Evolutionary conservation across 179 eudicot genomes (phyloP), one percentile per base, ranked within the genome.

Genomic region (Amaranthus tricolor): DNA sequence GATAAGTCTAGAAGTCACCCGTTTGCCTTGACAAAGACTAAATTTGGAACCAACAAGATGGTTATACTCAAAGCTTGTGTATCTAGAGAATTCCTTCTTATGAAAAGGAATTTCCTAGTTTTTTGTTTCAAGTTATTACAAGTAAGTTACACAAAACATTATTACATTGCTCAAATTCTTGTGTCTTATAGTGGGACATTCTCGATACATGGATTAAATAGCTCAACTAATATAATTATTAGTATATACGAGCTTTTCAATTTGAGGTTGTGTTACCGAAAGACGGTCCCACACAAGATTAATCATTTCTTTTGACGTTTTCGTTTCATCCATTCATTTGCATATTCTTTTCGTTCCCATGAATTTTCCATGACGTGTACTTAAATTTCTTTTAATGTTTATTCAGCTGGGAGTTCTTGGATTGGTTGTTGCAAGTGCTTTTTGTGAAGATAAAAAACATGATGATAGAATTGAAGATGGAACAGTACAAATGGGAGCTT

Each of bases 51-150:
- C 16, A 54, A 48, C 10, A 70, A 48, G 50, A 66, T 9, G 65
- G 82, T 70, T 17, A 51, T 65, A 62, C 68, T 82, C 17, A 82
- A 82, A 73, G 74, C 81, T 19, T 82, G 84, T 72, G 43, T 78
- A 52, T 78, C 79, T 1, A 74, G 84, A 64, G 84, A 82, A 69
- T 47, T 66, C 31, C 70, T 82, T 62, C 58, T 82, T 12, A 82
- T 82, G 84, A 82, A 78, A 69, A 70, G 82, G 44, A 82, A 78
- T 53, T 59, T 78, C 24, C 72, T 82, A 24, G 76, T 82, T 61
- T 82, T 74, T 75, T 54, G 55, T 48, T 82, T 82, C 66, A 82
- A 82, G 55, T 51, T 71, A 1, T 31, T 70, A 65, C 84, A 81
- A 59, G 84, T 81, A 66, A 15, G 84, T 81, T 31, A 20, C 62